phyloP scores from a whole-genome alignment of 805 yeast species.

The Candida rishiriensis region DNA sequence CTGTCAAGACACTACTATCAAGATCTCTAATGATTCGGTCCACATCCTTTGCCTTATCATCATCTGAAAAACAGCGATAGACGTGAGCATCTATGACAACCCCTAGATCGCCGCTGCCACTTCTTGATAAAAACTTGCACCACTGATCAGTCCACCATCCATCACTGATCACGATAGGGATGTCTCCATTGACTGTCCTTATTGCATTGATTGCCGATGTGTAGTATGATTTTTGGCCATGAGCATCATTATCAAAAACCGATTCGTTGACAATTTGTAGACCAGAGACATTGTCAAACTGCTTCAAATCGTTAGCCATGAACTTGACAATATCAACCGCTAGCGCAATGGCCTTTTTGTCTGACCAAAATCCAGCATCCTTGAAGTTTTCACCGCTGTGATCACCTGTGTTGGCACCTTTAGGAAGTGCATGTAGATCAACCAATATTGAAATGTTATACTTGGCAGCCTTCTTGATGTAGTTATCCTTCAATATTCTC shows the following conservation, averaged over 20 bases:
- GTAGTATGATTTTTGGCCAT: conserved; percentile 57
- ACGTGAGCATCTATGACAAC: conserved; percentile 80
- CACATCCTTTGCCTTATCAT: conserved; percentile 63
- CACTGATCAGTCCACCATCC: conserved; percentile 90
- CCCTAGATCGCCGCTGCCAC: conserved; percentile 43
- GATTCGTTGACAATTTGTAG: conserved; percentile 86
- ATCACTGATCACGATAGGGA: conserved; percentile 82
- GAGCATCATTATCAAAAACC: conserved; percentile 52
- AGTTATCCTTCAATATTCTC: conserved; percentile 46
- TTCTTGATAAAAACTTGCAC: conserved; percentile 56
- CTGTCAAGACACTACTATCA: conserved; percentile 43
- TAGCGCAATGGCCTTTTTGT: conserved; percentile 35
- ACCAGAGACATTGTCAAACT: conserved; percentile 69
- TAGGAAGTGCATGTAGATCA: conserved; percentile 87
- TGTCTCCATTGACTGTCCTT: conserved; percentile 44
- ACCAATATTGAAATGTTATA: conserved; percentile 69
- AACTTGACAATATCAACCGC: conserved; percentile 52
- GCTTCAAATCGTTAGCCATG: conserved; percentile 53
- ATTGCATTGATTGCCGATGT: conserved; percentile 57
- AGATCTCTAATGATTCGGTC: conserved; percentile 58
- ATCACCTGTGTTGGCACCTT: conserved; percentile 83
- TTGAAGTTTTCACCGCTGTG: conserved; percentile 73
- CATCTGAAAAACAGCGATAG: conserved; percentile 79
- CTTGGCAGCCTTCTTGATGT: conserved; percentile 55
- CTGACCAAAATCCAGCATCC: conserved; percentile 62